Percentiles rank a stretch among this genome's conserved stretches.
Conservation (phyloP, 208 protist genomes). For the Zelonia costaricensis region DNA sequence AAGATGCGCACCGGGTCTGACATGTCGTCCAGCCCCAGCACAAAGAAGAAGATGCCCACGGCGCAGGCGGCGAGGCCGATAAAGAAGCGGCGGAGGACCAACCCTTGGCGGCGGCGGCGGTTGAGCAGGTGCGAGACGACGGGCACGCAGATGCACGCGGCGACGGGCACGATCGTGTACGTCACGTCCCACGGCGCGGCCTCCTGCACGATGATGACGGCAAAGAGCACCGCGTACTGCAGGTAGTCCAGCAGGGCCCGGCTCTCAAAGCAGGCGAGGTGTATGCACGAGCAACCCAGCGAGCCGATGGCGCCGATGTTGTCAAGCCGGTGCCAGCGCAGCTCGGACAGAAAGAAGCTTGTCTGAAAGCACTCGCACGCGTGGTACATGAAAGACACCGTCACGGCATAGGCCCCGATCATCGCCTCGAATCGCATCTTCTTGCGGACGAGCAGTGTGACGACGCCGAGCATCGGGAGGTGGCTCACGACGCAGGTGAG, state of each 20-base stretch:
- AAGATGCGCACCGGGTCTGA: conserved; percentile 66
- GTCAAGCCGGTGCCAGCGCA: conserved; percentile 73
- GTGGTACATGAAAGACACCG: conserved; percentile 77
- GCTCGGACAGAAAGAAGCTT: conserved; percentile 50
- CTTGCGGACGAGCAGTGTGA: conserved; percentile 29
- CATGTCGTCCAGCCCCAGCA: conserved; percentile 56
- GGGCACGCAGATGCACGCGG: conserved; percentile 40
- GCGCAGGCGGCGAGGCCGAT: conserved; percentile 25
- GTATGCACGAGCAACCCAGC: conserved; percentile 49
- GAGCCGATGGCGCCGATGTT: conserved; percentile 66
- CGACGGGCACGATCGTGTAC: conserved; percentile 49
- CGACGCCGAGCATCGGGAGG: conserved; percentile 39
- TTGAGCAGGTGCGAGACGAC: conserved; percentile 34
- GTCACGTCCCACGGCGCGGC: conserved; percentile 59
- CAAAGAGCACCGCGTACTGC: conserved; percentile 54
- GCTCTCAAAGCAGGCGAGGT: conserved; percentile 35
- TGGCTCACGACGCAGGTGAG: conserved; percentile 61
- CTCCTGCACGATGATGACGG: conserved; percentile 57
- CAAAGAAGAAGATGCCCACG: conserved; percentile 44
- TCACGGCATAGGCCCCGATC: conserved; percentile 32
- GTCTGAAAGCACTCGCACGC: conserved; percentile 50
- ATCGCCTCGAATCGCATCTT: conserved; percentile 32
- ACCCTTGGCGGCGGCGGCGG: conserved; percentile 10
- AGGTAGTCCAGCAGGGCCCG: conserved; percentile 23
- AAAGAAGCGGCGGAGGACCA: conserved; percentile 21